Base-by-base conservation (phyloP, 495 filamentous ascomycete genomes). In the Rusavskia elegans region DNA sequence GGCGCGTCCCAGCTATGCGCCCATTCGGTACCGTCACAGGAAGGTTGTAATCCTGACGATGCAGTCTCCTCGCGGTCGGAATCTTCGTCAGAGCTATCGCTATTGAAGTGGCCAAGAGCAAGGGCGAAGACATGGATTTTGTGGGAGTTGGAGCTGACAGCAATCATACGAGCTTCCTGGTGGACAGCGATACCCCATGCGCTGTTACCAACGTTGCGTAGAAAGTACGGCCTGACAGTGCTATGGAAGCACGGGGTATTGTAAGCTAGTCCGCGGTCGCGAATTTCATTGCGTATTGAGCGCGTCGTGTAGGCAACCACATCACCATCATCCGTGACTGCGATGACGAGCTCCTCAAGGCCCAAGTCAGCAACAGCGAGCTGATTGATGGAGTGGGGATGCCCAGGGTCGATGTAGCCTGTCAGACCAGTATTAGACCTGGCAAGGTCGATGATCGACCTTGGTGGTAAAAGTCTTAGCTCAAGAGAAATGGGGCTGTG, bases 141-240 rank as follows among this genome's bases (percentile, higher is more conserved):
- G 25, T 72, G 64, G 5, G 71, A 75, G 60, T 98, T 97, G 0
- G 84, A 78, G 50, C 82, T 81, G 17, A 90, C 82, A 0, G 89
- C 92, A 50, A 98, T 77, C 37, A 95, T 64, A 2, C 88, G 75
- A 13, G 83, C 81, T 54, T 80, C 71, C 55, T 82, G 78, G 59
- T 97, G 90, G 14, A 92, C 76, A 7, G 90, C 85, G 36, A 98
- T 61, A 1, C 92, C 92, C 92, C 92, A 98, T 4, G 87, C 90
- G 53, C 85, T 89, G 25, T 61, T 66, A 1, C 73, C 77, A 19
- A 96, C 87, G 64, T 83, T 84, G 50, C 83, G 74, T 58, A 79
- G 75, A 52, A 93, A 86, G 62, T 89, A 84, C 0, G 80, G 72
- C 48, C 65, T 61, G 16, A 71, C 57, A 49, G 65, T 58, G 16